Evolutionary conservation across 2,329 filamentous ascomycete species (phyloP), one percentile per base, ranked within the genome.

Genomic region (Arthrobotrys conoides): DNA sequence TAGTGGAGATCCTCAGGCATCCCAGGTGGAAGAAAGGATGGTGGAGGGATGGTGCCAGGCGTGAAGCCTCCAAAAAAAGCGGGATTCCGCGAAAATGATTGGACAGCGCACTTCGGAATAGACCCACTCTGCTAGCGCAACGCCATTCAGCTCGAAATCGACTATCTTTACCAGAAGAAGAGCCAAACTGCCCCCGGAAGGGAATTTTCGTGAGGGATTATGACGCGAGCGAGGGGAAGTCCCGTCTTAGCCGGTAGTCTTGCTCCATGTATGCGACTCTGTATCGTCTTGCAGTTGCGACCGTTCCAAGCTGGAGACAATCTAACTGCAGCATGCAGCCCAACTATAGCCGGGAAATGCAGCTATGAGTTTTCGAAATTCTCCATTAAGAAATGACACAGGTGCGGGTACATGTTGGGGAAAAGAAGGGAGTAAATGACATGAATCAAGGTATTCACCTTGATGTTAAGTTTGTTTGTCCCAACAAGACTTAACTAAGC

Each of bases 101-200:
- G 70, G 69, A 5, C 24, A 46, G 70, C 70, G 70, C 70, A 27
- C 70, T 73, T 73, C 70, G 70, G 70, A 73, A 73, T 73, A 46
- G 49, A 59, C 69, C 69, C 69, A 72, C 69, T 14, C 14, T 38
- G 30, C 46, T 61, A 73, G 51, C 24, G 61, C 44, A 44, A 66
- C 22, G 49, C 53, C 22, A 46, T 73, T 73, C 70, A 73, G 70
- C 70, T 73, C 61, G 51, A 73, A 44, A 44, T 51, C 44, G 63
- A 67, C 12, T 49, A 73, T 67, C 70, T 36, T 67, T 72, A n/a
- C 69, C 59, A 4, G 18, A 46, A 33, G 44, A 14, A 49, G 69
- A 27, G 27, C 33, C 9, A 41, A 53, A 24, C 48, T 49, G 22
- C 14, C 46, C 24, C 27, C 20, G 48, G 53, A 49, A 20, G 59